These are phyloP conservation scores for Aureobasidium subglaciale DNA, from an alignment of 2,329 filamentous ascomycete genomes.

Conservation along the genomic window DNA sequence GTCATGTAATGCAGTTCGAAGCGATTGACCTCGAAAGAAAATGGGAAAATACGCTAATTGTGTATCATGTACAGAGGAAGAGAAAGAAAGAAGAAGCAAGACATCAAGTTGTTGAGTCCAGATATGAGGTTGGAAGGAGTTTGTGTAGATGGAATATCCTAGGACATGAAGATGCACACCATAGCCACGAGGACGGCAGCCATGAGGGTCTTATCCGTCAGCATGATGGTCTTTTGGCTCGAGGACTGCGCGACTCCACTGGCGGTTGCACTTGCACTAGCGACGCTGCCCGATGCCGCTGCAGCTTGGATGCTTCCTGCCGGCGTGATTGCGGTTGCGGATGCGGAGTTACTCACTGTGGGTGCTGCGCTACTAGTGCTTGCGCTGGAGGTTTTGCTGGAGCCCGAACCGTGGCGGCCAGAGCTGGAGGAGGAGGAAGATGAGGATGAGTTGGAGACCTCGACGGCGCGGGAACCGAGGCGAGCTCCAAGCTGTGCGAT, in stretches of 20 bases:
- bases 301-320: neutral
- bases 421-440: neutral
- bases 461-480: constrained; percentile 23
- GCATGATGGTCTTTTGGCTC: neutral
- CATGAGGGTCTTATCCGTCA: constrained; percentile 7
- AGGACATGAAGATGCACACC: constrained; percentile 5
- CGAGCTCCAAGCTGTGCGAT: constrained; percentile 39
- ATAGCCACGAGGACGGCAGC: neutral
- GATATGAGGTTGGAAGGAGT: neutral
- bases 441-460: neutral
- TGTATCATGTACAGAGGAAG: constrained; percentile 6
- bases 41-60: neutral
- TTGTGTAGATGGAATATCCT: neutral
- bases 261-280: neutral
- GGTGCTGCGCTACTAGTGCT: neutral
- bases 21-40: neutral
- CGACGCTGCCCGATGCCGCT: constrained; percentile 1
- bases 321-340: neutral
- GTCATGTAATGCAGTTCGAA: neutral
- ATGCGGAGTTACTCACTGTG: constrained; percentile 1
- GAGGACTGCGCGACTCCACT: neutral
- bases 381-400: neutral
- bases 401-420: neutral
- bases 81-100: neutral
- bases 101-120: neutral